Evolutionary conservation across 345 rosid species (phyloP), one percentile per base, ranked within the genome.

Genomic region (Gossypium turneri): DNA sequence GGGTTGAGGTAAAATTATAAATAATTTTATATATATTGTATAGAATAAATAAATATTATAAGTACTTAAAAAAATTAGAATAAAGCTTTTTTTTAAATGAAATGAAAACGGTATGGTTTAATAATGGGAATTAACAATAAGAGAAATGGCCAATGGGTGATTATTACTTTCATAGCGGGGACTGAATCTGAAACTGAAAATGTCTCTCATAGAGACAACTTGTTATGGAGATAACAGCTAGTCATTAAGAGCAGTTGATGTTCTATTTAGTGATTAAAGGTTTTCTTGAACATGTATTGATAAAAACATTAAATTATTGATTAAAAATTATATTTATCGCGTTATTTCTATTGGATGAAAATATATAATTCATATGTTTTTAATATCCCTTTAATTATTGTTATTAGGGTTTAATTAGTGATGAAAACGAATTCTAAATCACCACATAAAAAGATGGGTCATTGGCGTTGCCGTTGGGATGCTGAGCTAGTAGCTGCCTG

Each of bases 1-100:
- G 1, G 0, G 1, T 34, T 34, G 1, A 4, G 0, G 0, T 4
- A 0, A 5, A 34, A 5, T 0, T 5, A 34, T 34, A 0, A 1
- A 4, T 34, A 34, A 1, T 34, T 34, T 0, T 34, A 1, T 0
- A 34, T 34, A 34, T 34, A 34, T 29, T 29, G 4, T 0, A 29
- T 29, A 29, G 4, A 29, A 29, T 29, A 29, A 27, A 27, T 27
- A 29, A 29, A 29, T 29, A 29, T 29, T 34, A 34, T 34, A 34
- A 34, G 0, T 4, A 34, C 4, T 29, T 29, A 0, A 29, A 29
- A 27, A 29, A 29, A 29, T 27, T 29, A 29, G 34, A 29, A 29
- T 29, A 29, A 34, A 34, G 48, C 11, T 22, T 13, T 47, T 13
- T 5, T 2, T n/a, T 10, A 12, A 22, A 4, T 6, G 7, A 67